Base-by-base conservation (phyloP, 2,329 filamentous ascomycete species). In the Sphaerulina populicola region DNA sequence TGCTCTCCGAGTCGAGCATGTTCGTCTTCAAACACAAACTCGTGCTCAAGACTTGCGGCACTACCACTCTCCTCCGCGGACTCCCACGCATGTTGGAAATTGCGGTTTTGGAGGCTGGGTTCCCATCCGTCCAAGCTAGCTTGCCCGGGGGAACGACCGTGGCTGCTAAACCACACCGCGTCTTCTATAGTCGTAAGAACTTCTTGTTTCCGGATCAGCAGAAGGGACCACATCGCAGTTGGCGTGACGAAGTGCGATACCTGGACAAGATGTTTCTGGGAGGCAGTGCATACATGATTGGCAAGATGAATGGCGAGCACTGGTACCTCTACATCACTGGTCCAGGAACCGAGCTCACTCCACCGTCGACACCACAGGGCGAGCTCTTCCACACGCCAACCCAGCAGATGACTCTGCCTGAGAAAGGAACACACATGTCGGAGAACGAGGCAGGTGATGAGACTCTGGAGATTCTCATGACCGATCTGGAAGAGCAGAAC, bases 21-120 rank as follows among this genome's bases (percentile, higher is more conserved):
- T 98, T 98, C 68, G 88, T 98, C 62, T 98, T 95, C 71, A 89
- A 90, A n/a, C 93, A 98, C 80, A 98, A 98, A 77, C 80, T 98
- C 58, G 95, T 98, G 55, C 77, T 98, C 60, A 98, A 98, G 80
- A 98, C 93, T 6, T 98, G 93, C 65, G 93, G 93, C 54, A 98
- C 93, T 21, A 98, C 93, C 11, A 98, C 93, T 2, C 75, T 98
- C 47, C 80, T 98, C 6, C 84, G 86, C 43, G 93, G 93, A 15
- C 78, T 98, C 41, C 88, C 88, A 60, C 88, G 88, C 60, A 85
- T 98, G 69, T 77, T 98, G 48, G 88, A 94, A 68, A 95, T 97
- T 64, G 93, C 93, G 29, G 87, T 89, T 43, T 72, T 83, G 44
- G 78, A 91, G 60, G 91, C 88, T 44, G 89, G 91, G n/a, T 97